These are phyloP conservation scores for Bauhinia variegata DNA, from an alignment of 306 rosid species.

Conservation along the genomic window DNA sequence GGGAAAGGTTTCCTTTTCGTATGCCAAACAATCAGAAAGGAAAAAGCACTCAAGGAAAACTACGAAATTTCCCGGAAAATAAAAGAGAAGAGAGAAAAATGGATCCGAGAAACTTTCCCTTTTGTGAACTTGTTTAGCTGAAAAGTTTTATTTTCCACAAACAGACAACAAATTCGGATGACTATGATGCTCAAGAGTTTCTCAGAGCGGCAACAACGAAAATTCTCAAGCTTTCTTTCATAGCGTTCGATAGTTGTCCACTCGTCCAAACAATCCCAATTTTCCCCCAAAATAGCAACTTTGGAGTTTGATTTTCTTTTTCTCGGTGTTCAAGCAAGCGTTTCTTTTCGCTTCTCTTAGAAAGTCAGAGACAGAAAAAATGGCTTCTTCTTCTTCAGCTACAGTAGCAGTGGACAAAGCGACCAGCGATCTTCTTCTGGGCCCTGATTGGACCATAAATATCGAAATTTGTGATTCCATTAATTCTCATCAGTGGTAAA, in stretches of 20 bases:
- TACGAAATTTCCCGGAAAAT: constrained; percentile 50
- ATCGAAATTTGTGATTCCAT: constrained; percentile 97
- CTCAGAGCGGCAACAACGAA: neutral
- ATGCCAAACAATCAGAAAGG: constrained; percentile 2
- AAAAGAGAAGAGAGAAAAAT: constrained; percentile 10
- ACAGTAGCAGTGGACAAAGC: constrained; percentile 97
- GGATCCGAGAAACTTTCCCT: constrained; percentile 31
- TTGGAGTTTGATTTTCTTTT: constrained; percentile 13
- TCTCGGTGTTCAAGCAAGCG: constrained; percentile 25
- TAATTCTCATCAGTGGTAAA: constrained; percentile 89
- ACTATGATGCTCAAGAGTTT: constrained; percentile 34
- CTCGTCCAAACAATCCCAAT: constrained; percentile 27
- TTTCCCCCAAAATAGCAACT: constrained; percentile 21
- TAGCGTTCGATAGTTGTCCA: constrained; percentile 56
- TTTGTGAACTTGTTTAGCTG: constrained; percentile 3
- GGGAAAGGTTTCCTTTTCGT: constrained; percentile 17
- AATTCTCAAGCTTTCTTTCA: constrained; percentile 2
- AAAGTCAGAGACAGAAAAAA: constrained; percentile 38
- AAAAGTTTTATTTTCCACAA: constrained; percentile 27
- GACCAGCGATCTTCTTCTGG: constrained; percentile 96
- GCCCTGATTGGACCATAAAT: constrained; percentile 99
- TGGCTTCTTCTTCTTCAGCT: constrained; percentile 83
- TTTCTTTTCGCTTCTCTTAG: constrained; percentile 27
- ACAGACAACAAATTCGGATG: constrained; percentile 36
- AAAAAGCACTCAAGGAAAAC: constrained; percentile 18